Evolutionary conservation across 371 early-diverging fungal species (phyloP), one percentile per base, ranked within the genome.

Genomic region (Actinomortierella ambigua): DNA sequence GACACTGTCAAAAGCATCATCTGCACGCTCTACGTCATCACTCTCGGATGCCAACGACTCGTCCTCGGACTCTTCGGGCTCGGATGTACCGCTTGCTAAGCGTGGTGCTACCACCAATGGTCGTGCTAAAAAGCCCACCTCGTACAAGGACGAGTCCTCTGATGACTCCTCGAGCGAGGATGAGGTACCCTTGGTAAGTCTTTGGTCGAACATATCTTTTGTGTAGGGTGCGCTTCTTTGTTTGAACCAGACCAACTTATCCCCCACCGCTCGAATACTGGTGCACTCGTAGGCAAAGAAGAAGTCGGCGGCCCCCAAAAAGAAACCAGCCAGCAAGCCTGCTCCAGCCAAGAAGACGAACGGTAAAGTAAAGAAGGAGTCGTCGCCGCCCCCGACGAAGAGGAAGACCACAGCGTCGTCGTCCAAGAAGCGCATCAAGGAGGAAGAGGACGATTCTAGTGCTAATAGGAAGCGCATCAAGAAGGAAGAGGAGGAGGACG

Each of bases 401-500:
- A 22, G 24, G 50, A 64, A 59, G 39, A 17, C 46, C 15, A 13
- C 67, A 22, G 40, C 28, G 6, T 24, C 59, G 5, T 17, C 62
- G 1, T 44, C 59, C 20, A 64, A 63, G 57, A 71, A 59, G 63
- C 63, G 63, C 3, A 60, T 53, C 24, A 71, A 63, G 57, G 63
- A 62, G 54, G 63, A 62, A 9, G 73, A 71, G n/a, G 50, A 27
- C 17, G 57, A 57, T 2, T 6, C 52, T n/a, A 61, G 65, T 29
- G 28, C 29, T 24, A 55, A 55, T 41, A 22, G 8, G 27, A 71
- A 63, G 60, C 65, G 58, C 51, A 47, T 56, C 41, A 71, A 71
- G 57, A 71, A 71, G 66, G 77, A 77, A 24, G 79, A 83, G 28
- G 78, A 70, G 20, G 71, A 76, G n/a, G 82, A 83, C 13, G 81